A percentile compares a stretch with the other conserved stretches of the same genome.
Conservation (phyloP, 345 rosid species). For the Eutrema japonicum region DNA sequence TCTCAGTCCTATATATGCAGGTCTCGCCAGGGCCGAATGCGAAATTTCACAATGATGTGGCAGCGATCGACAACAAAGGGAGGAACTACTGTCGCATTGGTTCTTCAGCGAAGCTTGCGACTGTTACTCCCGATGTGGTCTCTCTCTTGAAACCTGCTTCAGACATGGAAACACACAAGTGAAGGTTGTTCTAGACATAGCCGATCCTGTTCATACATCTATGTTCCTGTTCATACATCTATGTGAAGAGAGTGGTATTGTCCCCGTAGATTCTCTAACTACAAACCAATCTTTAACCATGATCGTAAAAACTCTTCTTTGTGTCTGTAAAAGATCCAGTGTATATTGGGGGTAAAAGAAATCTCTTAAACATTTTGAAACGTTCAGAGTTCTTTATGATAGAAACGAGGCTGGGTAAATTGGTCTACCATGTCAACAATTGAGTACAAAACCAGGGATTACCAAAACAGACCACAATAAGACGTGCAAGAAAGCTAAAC, state of each 20-base stretch:
- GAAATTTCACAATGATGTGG: slow-evolving; percentile 54
- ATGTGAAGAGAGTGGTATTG: slow-evolving; percentile 30
- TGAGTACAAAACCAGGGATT: slow-evolving; percentile 23
- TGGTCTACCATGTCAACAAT: slow-evolving; percentile 33
- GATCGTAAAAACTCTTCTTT: slow-evolving; percentile 9
- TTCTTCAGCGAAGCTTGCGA: slow-evolving; percentile 53
- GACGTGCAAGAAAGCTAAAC: slow-evolving; percentile 34
- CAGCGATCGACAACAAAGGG: slow-evolving; percentile 50
- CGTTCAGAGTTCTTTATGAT: slow-evolving; percentile 24
- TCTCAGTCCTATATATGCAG: slow-evolving; percentile 47
- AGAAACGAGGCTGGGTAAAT: not conserved
- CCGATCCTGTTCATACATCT: slow-evolving; percentile 23
- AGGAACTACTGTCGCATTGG: slow-evolving; percentile 57
- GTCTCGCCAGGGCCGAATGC: slow-evolving; percentile 67
- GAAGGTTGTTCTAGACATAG: slow-evolving; percentile 25
- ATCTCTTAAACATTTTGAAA: slow-evolving; percentile 15
- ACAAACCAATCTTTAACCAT: slow-evolving; percentile 22
- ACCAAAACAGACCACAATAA: slow-evolving; percentile 27
- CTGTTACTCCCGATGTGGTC: slow-evolving; percentile 58
- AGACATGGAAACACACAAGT: slow-evolving; percentile 20
- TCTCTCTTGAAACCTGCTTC: slow-evolving; percentile 43
- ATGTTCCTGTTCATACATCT: slow-evolving; percentile 31
- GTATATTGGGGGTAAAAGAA: not conserved
- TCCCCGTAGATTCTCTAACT: slow-evolving; percentile 35
- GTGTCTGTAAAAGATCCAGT: slow-evolving; percentile 7